Conservation (phyloP, 306 rosid species). For the Dalbergia cochinchinensis region DNA sequence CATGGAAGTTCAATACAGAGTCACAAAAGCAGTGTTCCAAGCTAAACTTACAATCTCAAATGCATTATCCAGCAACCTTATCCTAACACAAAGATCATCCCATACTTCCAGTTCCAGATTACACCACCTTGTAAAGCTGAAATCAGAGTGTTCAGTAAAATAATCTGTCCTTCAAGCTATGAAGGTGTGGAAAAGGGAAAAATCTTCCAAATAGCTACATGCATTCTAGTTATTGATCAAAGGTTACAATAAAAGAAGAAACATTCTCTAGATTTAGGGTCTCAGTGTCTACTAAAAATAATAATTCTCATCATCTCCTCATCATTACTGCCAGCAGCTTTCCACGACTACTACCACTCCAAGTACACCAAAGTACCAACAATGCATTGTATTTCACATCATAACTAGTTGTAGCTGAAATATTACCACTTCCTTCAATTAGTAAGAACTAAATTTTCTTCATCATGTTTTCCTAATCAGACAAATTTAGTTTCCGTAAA, state of each 20-base stretch:
- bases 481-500: background rate
- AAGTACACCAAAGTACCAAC: background rate
- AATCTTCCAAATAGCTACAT: slow-evolving; percentile 21
- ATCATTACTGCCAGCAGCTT: background rate
- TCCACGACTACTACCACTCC: background rate
- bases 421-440: slow-evolving; percentile 3
- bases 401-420: background rate
- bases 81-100: slow-evolving; percentile 21
- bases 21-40: background rate
- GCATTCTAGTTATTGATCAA: background rate
- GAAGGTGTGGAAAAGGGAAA: slow-evolving; percentile 4
- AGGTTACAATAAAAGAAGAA: background rate
- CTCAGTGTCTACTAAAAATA: background rate
- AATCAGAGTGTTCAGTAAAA: slow-evolving; percentile 4
- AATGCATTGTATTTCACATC: background rate
- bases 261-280: background rate
- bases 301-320: background rate
- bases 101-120: background rate
- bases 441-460: background rate
- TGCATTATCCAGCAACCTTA: slow-evolving; percentile 17
- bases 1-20: slow-evolving; percentile 7
- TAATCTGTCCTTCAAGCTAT: background rate
- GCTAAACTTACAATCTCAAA: slow-evolving; percentile 1
- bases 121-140: slow-evolving; percentile 3
- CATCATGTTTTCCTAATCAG: slow-evolving; percentile 20